These are phyloP conservation scores for Neonectria faginata DNA, from an alignment of 2,329 filamentous ascomycete genomes.

Conservation along the genomic window DNA sequence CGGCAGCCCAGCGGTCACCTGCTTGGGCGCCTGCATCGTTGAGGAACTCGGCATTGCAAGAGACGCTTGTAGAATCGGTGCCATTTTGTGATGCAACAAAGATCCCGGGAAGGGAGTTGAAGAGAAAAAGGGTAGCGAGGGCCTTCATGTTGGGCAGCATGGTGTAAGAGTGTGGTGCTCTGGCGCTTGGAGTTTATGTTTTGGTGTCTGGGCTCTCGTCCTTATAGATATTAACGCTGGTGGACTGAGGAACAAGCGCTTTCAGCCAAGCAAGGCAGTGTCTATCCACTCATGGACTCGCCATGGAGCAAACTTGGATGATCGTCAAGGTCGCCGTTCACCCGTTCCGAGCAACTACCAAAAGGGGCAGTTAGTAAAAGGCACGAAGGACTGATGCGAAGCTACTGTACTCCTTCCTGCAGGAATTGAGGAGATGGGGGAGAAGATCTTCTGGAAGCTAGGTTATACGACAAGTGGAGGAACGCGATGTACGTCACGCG, in stretches of 20 bases:
- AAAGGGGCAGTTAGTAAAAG: background rate
- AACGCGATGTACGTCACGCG: background rate
- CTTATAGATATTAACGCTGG: background rate
- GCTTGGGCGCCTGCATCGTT: background rate
- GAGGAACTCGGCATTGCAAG: background rate
- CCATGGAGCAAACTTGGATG: background rate
- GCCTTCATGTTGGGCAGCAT: background rate
- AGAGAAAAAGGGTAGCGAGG: background rate
- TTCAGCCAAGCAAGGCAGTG: background rate
- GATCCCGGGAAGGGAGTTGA: background rate
- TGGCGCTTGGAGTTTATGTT: background rate
- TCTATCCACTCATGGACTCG: background rate
- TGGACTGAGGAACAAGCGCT: background rate
- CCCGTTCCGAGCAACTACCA: background rate
- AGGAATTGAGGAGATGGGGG: background rate
- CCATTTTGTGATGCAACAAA: background rate
- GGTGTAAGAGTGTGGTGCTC: background rate
- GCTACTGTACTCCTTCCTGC: background rate
- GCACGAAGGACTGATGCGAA: background rate
- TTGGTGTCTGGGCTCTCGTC: background rate
- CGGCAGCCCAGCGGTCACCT: conserved; percentile 8
- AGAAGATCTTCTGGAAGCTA: background rate
- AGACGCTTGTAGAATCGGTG: too few species aligned
- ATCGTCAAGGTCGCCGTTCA: background rate
- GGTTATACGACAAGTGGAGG: background rate